Conservation (phyloP, 306 rosid species). For the Corylus avellana region DNA sequence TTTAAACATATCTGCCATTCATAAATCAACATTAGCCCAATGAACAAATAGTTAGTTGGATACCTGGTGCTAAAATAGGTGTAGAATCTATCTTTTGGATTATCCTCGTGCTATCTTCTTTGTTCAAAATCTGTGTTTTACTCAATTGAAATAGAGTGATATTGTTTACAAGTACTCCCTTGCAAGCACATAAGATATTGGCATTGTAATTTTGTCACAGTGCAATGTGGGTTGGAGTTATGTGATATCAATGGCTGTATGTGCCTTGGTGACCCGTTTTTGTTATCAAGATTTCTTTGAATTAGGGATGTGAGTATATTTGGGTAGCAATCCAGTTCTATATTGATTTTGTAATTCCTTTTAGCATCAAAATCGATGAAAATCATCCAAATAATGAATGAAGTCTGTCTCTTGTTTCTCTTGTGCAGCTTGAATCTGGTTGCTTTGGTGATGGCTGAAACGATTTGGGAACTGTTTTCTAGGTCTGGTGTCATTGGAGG, state of each 20-base stretch:
- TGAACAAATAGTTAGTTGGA: background rate
- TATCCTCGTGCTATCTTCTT: background rate
- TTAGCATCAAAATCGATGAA: background rate
- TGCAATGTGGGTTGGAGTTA: background rate
- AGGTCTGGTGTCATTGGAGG: slow-evolving; percentile 33
- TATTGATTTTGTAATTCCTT: background rate
- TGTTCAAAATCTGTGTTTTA: background rate
- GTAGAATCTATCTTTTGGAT: background rate
- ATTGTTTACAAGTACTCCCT: background rate
- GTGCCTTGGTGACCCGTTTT: background rate
- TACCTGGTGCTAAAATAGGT: background rate
- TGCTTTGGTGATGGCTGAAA: background rate
- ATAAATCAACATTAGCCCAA: background rate
- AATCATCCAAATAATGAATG: background rate
- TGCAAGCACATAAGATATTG: background rate
- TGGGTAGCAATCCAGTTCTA: background rate
- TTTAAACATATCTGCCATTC: background rate
- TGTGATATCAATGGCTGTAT: background rate
- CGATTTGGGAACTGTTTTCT: background rate
- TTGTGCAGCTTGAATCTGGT: background rate
- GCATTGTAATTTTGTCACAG: background rate
- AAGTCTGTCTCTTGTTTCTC: background rate
- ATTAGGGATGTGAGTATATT: background rate
- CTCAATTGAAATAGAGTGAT: background rate
- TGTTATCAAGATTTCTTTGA: background rate